These are phyloP conservation scores for Acacia confusa DNA, from an alignment of 306 rosid species.

Conservation along the genomic window DNA sequence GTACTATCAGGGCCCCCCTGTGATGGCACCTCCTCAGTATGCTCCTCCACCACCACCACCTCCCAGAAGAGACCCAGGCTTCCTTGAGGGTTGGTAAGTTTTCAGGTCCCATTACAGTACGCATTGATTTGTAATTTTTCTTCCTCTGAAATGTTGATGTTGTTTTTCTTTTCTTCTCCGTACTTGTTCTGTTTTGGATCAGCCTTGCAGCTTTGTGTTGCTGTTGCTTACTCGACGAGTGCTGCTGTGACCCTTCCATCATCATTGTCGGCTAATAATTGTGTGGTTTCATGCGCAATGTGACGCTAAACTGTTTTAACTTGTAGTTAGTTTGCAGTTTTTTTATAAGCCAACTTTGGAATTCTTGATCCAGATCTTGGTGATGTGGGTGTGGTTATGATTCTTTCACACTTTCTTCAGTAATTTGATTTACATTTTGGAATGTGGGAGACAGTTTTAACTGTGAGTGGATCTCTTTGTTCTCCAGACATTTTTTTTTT, in stretches of 20 bases:
- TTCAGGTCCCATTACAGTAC: neutral
- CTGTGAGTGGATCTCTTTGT: neutral
- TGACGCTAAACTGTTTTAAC: neutral
- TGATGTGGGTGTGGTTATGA: neutral
- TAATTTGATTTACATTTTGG: neutral
- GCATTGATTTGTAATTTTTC: neutral
- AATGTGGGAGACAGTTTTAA: neutral
- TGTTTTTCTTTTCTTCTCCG: no score
- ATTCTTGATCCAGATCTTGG: neutral
- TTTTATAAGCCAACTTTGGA: neutral
- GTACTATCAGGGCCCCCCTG: conserved; percentile 92
- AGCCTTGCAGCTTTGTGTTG: conserved; percentile 91
- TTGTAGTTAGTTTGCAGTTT: neutral
- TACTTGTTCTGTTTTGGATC: conserved; percentile 6
- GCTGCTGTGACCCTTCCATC: conserved; percentile 91
- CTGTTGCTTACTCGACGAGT: conserved; percentile 85
- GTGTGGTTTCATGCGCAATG: neutral
- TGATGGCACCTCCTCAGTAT: conserved; percentile 86
- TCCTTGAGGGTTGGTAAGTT: conserved; percentile 79
- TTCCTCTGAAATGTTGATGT: neutral
- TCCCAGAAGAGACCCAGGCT: conserved; percentile 60
- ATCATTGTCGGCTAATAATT: conserved; percentile 35
- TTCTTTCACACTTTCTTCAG: neutral
- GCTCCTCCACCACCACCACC: conserved; percentile 75
- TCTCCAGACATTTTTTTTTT: neutral